phyloP scores from a whole-genome alignment of 2,329 filamentous ascomycete species.

The Phaeophleospora eucalypticola region DNA sequence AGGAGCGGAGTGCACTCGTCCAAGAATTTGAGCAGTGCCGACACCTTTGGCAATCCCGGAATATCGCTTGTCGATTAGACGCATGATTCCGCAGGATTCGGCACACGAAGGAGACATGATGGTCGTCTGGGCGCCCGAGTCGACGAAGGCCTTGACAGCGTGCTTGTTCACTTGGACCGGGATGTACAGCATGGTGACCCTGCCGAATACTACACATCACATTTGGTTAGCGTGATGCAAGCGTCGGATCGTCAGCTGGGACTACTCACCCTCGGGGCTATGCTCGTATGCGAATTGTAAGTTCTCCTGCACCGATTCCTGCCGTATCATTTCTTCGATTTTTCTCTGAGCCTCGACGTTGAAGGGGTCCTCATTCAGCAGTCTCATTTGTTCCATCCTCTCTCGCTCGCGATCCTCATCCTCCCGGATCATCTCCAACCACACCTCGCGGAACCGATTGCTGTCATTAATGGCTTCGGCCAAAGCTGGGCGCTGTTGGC shows the following conservation, averaged over 20 bases:
- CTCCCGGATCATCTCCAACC: conserved; percentile 62
- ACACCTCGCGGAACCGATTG: conserved; percentile 69
- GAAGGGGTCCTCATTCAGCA: conserved; percentile 90
- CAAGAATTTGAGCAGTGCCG: conserved; percentile 89
- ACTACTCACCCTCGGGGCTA: conserved; percentile 79
- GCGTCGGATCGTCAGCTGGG: neutral
- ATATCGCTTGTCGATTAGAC: conserved; percentile 87
- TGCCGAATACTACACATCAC: conserved; percentile 70
- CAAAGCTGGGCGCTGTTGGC: conserved; percentile 70
- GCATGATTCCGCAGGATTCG: conserved; percentile 90
- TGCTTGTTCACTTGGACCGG: conserved; percentile 91
- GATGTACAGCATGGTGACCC: conserved; percentile 94
- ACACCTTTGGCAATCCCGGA: conserved; percentile 89
- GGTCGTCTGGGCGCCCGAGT: conserved; percentile 94
- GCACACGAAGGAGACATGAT: conserved; percentile 97
- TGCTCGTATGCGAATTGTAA: conserved; percentile 95
- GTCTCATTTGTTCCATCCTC: conserved; percentile 75
- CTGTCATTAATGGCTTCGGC: conserved; percentile 72
- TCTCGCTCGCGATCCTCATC: conserved; percentile 70
- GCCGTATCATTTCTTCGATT: conserved; percentile 96
- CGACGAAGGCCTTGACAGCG: conserved; percentile 91
- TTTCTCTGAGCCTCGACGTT: conserved; percentile 84
- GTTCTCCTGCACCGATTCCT: conserved; percentile 92
- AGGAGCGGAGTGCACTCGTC: conserved; percentile 89
- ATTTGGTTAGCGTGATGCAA: conserved; percentile 7